These are phyloP conservation scores for Allium sativum DNA, from an alignment of 106 monocot species.

Conservation along the genomic window DNA sequence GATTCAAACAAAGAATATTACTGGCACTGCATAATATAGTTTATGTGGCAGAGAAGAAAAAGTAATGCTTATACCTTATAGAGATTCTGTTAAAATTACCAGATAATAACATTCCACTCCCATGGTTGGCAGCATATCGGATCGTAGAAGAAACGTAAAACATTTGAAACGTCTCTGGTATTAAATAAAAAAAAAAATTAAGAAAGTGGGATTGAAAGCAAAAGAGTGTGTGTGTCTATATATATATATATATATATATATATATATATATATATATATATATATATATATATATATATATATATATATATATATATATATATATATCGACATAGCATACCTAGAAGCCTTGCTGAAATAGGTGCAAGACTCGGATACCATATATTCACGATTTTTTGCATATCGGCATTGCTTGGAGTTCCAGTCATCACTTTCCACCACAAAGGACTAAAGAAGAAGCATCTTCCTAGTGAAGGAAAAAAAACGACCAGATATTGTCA, in stretches of 20 bases:
- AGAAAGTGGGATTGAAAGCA: conserved; percentile 1
- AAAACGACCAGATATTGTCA: too few relatives aligned
- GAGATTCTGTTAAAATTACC: conserved; percentile 39
- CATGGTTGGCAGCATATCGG: conserved; percentile 8
- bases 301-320: not conserved
- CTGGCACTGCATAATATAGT: not conserved
- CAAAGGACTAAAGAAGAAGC: conserved; percentile 27
- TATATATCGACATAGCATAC: conserved; percentile 21
- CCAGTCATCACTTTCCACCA: conserved; percentile 80
- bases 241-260: not conserved
- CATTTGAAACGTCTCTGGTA: conserved; percentile 58
- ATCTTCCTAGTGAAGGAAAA: conserved; percentile 28
- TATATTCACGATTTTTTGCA: conserved; percentile 49
- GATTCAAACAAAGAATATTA: conserved; percentile 15
- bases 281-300: not conserved
- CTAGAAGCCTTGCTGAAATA: conserved; percentile 42
- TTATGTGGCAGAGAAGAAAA: too few relatives aligned
- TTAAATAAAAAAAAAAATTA: too few relatives aligned
- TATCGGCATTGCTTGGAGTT: conserved; percentile 35
- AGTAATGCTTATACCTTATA: conserved; percentile 33
- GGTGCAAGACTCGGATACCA: conserved; percentile 51
- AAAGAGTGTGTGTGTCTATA: too few relatives aligned
- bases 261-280: not conserved
- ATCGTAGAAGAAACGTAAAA: conserved; percentile 26
- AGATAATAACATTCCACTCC: conserved; percentile 13